Evolutionary conservation across 768 basidiomycete species (phyloP), one percentile per base, ranked within the genome.

Genomic region (Leccinellum luteum): DNA sequence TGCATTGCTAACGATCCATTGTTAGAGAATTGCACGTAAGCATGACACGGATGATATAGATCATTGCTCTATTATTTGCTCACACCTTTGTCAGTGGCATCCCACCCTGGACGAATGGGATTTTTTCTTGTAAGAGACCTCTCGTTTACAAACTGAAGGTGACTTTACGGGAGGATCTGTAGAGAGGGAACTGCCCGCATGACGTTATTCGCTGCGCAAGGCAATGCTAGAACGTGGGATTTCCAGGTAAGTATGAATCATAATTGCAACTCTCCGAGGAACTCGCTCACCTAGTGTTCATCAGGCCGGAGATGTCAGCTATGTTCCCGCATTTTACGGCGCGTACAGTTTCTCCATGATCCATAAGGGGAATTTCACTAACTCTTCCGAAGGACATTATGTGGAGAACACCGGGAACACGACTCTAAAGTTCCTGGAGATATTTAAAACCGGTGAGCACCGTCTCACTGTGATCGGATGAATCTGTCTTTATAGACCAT

Each of bases 61-160:
- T 19, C 1, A 30, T 44, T 14, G 21, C 47, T 21, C 14, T 25
- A 4, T 14, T 9, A 3, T 48, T 12, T 28, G 10, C 48, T 62
- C n/a, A 57, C 4, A 3, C n/a, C n/a, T 58, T 30, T 21, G 7
- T 52, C 47, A 86, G 85, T 88, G 87, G 87, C 87, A 88, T 61
- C 86, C 87, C 7, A 83, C 81, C 12, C 75, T 84, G 63, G 83
- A 85, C 57, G 85, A 86, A 70, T 87, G 85, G 85, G 76, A 72
- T 50, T 83, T 78, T 67, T 83, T 78, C 78, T 54, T 85, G 84
- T 83, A 66, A 55, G 75, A n/a, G 54, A 51, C 12, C 19, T 30
- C 12, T 2, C 5, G 34, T 31, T 31, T 28, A 12, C 13, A n/a
- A 8, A 7, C 8, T 41, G 5, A 41, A 23, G 9, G 14, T 38